Evolutionary conservation across 192 early-diverging fungal genomes (phyloP).

Genomic region (Funneliformis geosporum): DNA sequence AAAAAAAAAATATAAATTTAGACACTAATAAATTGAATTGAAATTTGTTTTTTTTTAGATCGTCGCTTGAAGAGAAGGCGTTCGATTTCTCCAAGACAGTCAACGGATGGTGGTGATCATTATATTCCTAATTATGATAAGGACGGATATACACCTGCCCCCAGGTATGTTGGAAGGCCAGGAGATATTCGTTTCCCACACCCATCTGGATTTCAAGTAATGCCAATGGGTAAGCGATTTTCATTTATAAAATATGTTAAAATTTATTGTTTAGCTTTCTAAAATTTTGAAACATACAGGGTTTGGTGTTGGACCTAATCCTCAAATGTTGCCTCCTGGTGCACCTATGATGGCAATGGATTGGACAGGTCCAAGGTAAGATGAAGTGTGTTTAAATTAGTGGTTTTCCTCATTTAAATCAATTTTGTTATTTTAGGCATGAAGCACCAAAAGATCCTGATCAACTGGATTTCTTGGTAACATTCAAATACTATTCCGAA

Average conservation of each 20-base stretch:
- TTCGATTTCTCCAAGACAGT: conserved; percentile 20
- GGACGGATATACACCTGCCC: conserved; percentile 69
- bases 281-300: conserved; percentile 12
- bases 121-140: conserved; percentile 88
- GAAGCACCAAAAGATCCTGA: conserved; percentile 62
- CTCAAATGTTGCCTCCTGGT: conserved; percentile 26
- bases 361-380: conserved; percentile 32
- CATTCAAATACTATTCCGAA: conserved; percentile 75
- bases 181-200: conserved; percentile 34
- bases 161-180: conserved; percentile 47
- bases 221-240: conserved; percentile 32
- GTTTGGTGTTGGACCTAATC: conserved; percentile 21
- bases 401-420: not conserved
- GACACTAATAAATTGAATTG: not conserved
- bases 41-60: conserved; percentile 19
- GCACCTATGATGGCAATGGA: conserved; percentile 30
- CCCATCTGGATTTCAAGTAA: conserved; percentile 29
- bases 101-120: conserved; percentile 63
- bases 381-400: not conserved
- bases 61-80: conserved; percentile 26
- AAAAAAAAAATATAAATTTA: not conserved
- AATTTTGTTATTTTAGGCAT: not conserved
- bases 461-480: conserved; percentile 73
- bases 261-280: not conserved
- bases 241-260: not conserved